phyloP scores from a whole-genome alignment of 2,329 filamentous ascomycete species.

The Cercospora brassicicola region DNA sequence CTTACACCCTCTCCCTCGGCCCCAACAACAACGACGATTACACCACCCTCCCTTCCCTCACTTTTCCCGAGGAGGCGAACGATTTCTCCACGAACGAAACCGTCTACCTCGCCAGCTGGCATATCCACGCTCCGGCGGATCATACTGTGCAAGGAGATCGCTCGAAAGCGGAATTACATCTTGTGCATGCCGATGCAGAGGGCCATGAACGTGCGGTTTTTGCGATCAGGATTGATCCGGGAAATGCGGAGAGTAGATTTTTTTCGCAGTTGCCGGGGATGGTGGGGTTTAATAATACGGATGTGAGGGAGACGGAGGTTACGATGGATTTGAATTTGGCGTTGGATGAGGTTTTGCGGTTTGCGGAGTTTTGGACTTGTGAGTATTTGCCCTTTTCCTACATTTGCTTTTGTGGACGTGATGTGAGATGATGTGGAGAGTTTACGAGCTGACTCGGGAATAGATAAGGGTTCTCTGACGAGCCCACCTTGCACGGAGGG shows the following conservation, averaged over 20 bases:
- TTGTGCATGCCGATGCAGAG: not conserved
- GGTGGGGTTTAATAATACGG: not conserved
- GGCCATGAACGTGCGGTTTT: not conserved
- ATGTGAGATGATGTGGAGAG: not conserved
- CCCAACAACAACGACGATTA: not conserved
- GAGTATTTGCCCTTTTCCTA: not conserved
- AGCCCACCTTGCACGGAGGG: conserved; percentile 41
- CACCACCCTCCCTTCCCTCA: not conserved
- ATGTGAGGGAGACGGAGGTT: not conserved
- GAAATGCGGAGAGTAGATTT: not conserved
- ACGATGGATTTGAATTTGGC: not conserved
- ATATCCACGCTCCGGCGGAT: not conserved
- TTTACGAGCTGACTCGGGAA: not conserved
- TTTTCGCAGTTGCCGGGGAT: not conserved
- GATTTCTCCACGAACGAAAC: not conserved
- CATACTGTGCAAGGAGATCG: not conserved
- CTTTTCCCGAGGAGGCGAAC: not conserved
- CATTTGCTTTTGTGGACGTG: too few relatives aligned
- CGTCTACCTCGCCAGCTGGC: not conserved
- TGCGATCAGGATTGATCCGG: not conserved
- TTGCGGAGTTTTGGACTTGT: not conserved
- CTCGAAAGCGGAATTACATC: not conserved
- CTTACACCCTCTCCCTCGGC: not conserved
- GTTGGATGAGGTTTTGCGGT: not conserved
- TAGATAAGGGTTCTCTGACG: not conserved